These are phyloP conservation scores for Crithidia bombi DNA, from an alignment of 208 protist genomes.

Conservation along the genomic window DNA sequence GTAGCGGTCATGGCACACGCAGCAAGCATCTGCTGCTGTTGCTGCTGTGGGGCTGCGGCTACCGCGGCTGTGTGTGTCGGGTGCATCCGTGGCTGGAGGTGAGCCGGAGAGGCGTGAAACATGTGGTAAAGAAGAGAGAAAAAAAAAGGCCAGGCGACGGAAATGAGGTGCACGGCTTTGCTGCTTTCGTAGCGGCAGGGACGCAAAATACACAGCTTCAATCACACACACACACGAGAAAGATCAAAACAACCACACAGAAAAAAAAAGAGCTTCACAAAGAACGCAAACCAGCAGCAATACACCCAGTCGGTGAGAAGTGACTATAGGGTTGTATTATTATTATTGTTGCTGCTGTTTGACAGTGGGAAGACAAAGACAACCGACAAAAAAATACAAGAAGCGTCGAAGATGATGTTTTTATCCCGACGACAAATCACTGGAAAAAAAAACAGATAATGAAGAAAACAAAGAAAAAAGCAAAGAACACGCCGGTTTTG, in stretches of 20 bases:
- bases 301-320: not conserved
- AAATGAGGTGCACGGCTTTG: not conserved
- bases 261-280: not conserved
- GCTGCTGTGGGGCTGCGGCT: not conserved
- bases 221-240: not conserved
- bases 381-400: not conserved
- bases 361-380: not conserved
- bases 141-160: not conserved
- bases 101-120: constrained; percentile 11
- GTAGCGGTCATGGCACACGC: not conserved
- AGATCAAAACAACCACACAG: not conserved
- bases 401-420: not conserved
- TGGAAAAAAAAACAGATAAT: constrained; percentile 15
- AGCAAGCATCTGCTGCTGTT: not conserved
- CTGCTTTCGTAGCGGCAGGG: too few species aligned
- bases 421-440: constrained; percentile 17
- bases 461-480: constrained; percentile 13
- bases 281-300: not conserved
- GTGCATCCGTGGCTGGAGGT: not conserved
- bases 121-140: constrained; percentile 21
- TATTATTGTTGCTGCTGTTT: not conserved
- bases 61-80: not conserved
- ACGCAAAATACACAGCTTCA: not conserved
- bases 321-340: not conserved
- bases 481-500: too few species aligned